Conservation (phyloP, 2,329 filamentous ascomycete species). For the Pyrenochaeta sp. region DNA sequence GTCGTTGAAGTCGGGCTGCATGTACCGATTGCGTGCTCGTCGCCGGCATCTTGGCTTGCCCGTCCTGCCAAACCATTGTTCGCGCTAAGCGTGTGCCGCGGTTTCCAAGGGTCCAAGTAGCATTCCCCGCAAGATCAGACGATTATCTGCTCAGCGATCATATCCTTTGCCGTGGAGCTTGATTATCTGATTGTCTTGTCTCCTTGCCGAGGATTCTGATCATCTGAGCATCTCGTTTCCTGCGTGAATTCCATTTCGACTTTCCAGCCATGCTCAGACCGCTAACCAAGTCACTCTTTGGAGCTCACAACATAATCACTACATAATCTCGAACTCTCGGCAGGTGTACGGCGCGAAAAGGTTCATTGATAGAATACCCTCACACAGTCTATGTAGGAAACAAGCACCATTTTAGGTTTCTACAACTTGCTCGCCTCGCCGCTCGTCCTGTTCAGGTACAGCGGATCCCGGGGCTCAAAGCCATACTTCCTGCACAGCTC, state of each 20-base stretch:
- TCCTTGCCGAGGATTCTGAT: too few relatives aligned
- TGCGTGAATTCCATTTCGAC: too few relatives aligned
- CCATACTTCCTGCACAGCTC: conserved; percentile 71
- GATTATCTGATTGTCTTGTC: too few relatives aligned
- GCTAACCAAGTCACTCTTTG: too few relatives aligned
- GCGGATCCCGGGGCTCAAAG: conserved; percentile 52
- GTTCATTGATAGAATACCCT: background rate
- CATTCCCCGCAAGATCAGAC: too few relatives aligned
- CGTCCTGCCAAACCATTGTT: conserved; percentile 16
- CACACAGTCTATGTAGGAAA: background rate
- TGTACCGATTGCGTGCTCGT: conserved; percentile 30
- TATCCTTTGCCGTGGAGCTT: too few relatives aligned
- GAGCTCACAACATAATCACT: too few relatives aligned
- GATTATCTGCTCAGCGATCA: background rate
- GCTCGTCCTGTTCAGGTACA: conserved; percentile 53
- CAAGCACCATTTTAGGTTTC: background rate
- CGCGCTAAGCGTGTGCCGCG: conserved; percentile 21
- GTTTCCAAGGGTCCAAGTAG: background rate
- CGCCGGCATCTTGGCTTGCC: conserved; percentile 10
- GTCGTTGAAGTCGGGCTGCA: conserved; percentile 25
- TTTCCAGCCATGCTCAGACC: too few relatives aligned
- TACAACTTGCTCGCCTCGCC: conserved; percentile 54
- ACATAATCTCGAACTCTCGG: too few relatives aligned
- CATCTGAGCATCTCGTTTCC: too few relatives aligned
- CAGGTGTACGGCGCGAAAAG: too few relatives aligned